Conservation (phyloP, 2,329 filamentous ascomycete genomes). For the Fusarium haematococcum region DNA sequence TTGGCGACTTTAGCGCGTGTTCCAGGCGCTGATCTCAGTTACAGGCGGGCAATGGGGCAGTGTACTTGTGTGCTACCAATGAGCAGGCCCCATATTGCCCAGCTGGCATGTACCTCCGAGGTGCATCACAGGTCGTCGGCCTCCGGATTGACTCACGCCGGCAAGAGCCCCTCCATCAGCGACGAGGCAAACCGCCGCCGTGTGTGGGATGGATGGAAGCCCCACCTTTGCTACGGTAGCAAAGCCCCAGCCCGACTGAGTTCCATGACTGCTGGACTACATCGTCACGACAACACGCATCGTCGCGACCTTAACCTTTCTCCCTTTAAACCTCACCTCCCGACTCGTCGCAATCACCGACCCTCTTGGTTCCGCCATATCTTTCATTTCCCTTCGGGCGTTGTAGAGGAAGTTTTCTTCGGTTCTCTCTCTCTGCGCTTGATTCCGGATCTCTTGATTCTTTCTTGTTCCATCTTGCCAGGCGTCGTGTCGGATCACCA, state of each 20-base stretch:
- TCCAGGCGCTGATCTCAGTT: neutral
- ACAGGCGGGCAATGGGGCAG: neutral
- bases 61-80: neutral
- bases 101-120: neutral
- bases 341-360: slow-evolving; percentile 6
- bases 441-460: slow-evolving; percentile 6
- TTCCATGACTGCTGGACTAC: slow-evolving; percentile 37
- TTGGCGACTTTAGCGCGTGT: neutral
- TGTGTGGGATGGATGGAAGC: slow-evolving; percentile 2
- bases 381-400: slow-evolving; percentile 15
- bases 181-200: neutral
- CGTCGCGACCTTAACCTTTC: slow-evolving; percentile 27
- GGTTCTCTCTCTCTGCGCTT: slow-evolving; percentile 10
- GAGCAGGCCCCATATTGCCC: neutral
- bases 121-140: slow-evolving; percentile 4
- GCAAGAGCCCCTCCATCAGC: slow-evolving; percentile 34
- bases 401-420: slow-evolving; percentile 7
- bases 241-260: slow-evolving; percentile 13
- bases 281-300: slow-evolving; percentile 40
- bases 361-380: slow-evolving; percentile 6
- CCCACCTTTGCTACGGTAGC: slow-evolving; percentile 16
- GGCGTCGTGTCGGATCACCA: slow-evolving; percentile 27
- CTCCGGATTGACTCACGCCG: slow-evolving; percentile 35
- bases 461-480: slow-evolving; percentile 8
- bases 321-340: neutral